Evolutionary conservation across 345 rosid genomes (phyloP).

Genomic region (Camelina laxa): DNA sequence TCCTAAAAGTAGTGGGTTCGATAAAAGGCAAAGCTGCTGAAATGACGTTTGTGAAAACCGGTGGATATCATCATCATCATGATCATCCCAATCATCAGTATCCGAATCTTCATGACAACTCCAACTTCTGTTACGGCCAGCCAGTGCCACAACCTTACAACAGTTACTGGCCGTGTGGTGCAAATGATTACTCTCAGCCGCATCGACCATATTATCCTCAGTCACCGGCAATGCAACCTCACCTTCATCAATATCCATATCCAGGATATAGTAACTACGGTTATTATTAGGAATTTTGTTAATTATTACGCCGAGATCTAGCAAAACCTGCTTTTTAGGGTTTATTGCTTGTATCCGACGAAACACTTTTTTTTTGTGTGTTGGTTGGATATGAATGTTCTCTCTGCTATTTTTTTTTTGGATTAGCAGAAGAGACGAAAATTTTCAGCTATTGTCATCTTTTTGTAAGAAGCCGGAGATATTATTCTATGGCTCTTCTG

Average conservation of each 20-base stretch:
- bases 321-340: slow-evolving; percentile 7
- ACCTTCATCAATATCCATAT: not conserved
- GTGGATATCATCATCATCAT: not conserved
- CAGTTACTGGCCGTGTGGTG: not conserved
- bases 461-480: not conserved
- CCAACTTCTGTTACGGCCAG: not conserved
- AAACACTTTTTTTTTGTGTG: not conserved
- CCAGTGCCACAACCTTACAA: not conserved
- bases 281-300: slow-evolving; percentile 1
- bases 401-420: not conserved
- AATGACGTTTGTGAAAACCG: slow-evolving; percentile 11
- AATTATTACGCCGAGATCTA: not conserved
- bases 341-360: slow-evolving; percentile 23
- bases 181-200: not conserved
- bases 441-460: not conserved
- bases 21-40: not conserved
- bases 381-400: not conserved
- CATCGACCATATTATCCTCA: not conserved
- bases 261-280: not conserved
- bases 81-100: not conserved
- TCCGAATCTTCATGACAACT: slow-evolving; percentile 2
- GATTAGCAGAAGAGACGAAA: not conserved
- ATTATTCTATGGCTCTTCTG: not conserved
- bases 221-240: not conserved
- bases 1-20: slow-evolving; percentile 22